Percentiles rank a stretch among this genome's conserved stretches.
These are phyloP conservation scores for Lophiotrema nucula DNA, from an alignment of 495 filamentous ascomycete genomes.

Conservation along the genomic window DNA sequence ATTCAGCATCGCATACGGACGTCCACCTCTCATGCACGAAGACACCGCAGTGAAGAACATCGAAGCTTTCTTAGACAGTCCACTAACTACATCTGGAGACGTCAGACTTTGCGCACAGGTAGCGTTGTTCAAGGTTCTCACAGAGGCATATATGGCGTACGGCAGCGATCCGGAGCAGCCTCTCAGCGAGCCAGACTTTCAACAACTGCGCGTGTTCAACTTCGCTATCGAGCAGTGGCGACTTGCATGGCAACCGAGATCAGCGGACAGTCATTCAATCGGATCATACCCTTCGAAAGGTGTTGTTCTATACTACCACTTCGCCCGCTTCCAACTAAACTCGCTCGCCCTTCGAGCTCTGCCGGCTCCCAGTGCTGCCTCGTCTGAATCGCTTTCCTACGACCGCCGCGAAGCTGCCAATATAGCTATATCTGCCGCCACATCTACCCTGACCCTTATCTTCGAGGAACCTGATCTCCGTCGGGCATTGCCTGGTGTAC, in stretches of 20 bases:
- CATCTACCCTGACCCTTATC: conserved; percentile 55
- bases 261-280: conserved; percentile 42
- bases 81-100: conserved; percentile 37
- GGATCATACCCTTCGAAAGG: conserved; percentile 59
- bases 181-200: conserved; percentile 55
- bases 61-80: conserved; percentile 4
- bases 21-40: too few species aligned
- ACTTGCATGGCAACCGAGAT: conserved; percentile 55
- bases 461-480: conserved; percentile 58
- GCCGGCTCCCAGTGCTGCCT: too few species aligned
- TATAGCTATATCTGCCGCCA: conserved; percentile 58
- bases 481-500: conserved; percentile 45
- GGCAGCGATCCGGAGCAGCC: conserved; percentile 55
- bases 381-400: too few species aligned
- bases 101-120: conserved; percentile 57
- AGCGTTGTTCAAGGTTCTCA: conserved; percentile 57
- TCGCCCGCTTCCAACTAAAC: too few species aligned
- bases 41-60: conserved; percentile 7
- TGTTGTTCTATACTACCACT: too few species aligned
- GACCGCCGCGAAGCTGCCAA: too few species aligned
- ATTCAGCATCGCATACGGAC: too few species aligned
- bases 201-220: conserved; percentile 52
- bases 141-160: conserved; percentile 57
- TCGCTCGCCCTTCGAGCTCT: too few species aligned
- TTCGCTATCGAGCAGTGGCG: conserved; percentile 58